A percentile compares a stretch with the other conserved stretches of the same genome.
Evolutionary conservation across 106 monocot genomes (phyloP).

Genomic region (Hemerocallis citrina): DNA sequence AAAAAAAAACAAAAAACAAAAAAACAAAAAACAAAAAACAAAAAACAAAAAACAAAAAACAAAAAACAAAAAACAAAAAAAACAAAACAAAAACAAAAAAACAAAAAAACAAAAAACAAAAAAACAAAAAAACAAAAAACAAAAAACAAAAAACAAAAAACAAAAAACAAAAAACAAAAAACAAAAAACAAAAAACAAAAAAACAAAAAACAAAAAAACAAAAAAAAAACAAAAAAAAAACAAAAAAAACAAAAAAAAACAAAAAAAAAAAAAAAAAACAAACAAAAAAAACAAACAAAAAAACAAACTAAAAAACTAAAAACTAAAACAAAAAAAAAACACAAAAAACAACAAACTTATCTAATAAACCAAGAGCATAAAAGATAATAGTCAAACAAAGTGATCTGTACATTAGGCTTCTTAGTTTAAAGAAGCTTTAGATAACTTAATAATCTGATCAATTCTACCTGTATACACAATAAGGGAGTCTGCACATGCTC

Average conservation of each 20-base stretch:
- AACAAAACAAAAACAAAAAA: too few relatives aligned
- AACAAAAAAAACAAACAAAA: too few relatives aligned
- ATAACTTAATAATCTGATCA: not conserved
- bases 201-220: not conserved
- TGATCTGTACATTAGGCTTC: not conserved
- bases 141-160: too few relatives aligned
- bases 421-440: not conserved
- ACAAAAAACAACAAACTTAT: not conserved
- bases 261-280: too few relatives aligned
- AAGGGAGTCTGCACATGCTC: slow-evolving; percentile 63
- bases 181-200: too few relatives aligned
- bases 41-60: too few relatives aligned
- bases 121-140: too few relatives aligned
- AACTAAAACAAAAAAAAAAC: not conserved
- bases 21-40: too few relatives aligned
- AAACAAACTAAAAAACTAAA: not conserved
- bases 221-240: not conserved
- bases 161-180: too few relatives aligned
- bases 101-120: too few relatives aligned
- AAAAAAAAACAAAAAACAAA: too few relatives aligned
- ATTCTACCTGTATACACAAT: slow-evolving; percentile 86
- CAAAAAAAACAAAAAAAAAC: not conserved
- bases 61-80: too few relatives aligned
- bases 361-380: not conserved
- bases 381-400: not conserved